These are phyloP conservation scores for Xerocomellus amylosporus DNA, from an alignment of 768 basidiomycete species.

Conservation along the genomic window DNA sequence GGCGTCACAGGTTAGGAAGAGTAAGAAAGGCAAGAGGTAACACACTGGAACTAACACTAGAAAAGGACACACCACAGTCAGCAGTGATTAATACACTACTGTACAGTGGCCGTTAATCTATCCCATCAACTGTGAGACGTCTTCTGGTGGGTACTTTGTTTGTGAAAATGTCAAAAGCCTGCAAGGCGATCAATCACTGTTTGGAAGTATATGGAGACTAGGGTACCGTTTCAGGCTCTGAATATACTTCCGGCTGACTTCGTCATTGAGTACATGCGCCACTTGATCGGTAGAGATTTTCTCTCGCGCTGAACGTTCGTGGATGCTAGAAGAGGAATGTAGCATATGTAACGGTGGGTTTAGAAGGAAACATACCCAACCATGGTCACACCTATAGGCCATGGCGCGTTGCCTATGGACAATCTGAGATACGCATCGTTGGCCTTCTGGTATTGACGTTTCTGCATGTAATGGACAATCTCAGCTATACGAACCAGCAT, in stretches of 20 bases:
- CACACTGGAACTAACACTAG: slow-evolving; percentile 3
- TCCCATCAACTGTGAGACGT: slow-evolving; percentile 91
- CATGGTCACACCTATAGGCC: slow-evolving; percentile 99
- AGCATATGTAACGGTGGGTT: background rate
- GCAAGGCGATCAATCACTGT: slow-evolving; percentile 8
- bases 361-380: slow-evolving; percentile 68
- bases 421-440: slow-evolving; percentile 97
- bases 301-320: slow-evolving; percentile 96
- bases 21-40: slow-evolving; percentile 29
- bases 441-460: slow-evolving; percentile 89
- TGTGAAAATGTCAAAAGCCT: slow-evolving; percentile 95
- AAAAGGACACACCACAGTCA: slow-evolving; percentile 5
- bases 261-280: slow-evolving; percentile 97
- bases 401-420: slow-evolving; percentile 97
- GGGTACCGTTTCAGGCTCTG: slow-evolving; percentile 92
- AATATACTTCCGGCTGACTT: slow-evolving; percentile 98
- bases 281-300: slow-evolving; percentile 98
- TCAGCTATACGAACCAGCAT: slow-evolving; percentile 86
- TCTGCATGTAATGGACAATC: slow-evolving; percentile 96
- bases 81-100: background rate
- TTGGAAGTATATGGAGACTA: background rate
- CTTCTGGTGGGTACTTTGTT: slow-evolving; percentile 92
- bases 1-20: slow-evolving; percentile 34
- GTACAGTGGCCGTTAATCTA: slow-evolving; percentile 29
- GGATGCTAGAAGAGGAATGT: slow-evolving; percentile 57